Conservation (phyloP, 2,329 filamentous ascomycete species). For the Cucurbitaria berberidis region DNA sequence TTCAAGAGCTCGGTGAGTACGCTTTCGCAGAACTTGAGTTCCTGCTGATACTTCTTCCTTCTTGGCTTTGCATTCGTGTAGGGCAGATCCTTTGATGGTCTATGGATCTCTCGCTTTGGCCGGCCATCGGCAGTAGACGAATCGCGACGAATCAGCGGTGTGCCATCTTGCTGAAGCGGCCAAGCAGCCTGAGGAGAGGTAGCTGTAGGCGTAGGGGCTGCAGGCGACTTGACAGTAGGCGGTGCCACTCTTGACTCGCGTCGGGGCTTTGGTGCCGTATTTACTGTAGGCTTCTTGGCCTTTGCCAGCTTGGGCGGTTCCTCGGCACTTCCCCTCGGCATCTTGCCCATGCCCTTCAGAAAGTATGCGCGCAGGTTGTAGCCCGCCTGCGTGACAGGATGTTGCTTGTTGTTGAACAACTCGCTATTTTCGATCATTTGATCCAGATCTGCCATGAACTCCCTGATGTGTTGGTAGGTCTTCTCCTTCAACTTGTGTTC, state of each 20-base stretch:
- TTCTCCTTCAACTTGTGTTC: conserved; percentile 78
- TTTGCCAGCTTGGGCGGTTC: conserved; percentile 66
- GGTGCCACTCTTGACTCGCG: conserved; percentile 56
- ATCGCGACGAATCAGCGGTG: conserved; percentile 84
- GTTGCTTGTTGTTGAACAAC: conserved; percentile 80
- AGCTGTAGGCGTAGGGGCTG: conserved; percentile 43
- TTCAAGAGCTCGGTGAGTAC: conserved; percentile 80
- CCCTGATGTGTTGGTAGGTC: conserved; percentile 72
- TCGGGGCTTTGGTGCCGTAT: conserved; percentile 47
- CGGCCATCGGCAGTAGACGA: conserved; percentile 79
- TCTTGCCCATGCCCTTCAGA: conserved; percentile 64
- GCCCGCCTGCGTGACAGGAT: conserved; percentile 73
- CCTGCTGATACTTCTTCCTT: conserved; percentile 86
- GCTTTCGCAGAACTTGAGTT: conserved; percentile 88
- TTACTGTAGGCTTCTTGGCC: conserved; percentile 47
- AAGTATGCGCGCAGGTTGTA: conserved; percentile 66
- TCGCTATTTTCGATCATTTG: conserved; percentile 81
- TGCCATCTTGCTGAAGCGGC: conserved; percentile 76
- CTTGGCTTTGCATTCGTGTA: conserved; percentile 84
- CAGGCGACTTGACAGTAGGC: conserved; percentile 54
- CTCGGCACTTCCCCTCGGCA: conserved; percentile 61
- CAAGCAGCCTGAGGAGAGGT: conserved; percentile 64
- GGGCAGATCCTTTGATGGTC: conserved; percentile 87
- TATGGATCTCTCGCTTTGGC: conserved; percentile 92
- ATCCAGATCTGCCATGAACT: conserved; percentile 75